Base-by-base conservation (phyloP, 2,329 filamentous ascomycete genomes). In the Cladosporium sp. region DNA sequence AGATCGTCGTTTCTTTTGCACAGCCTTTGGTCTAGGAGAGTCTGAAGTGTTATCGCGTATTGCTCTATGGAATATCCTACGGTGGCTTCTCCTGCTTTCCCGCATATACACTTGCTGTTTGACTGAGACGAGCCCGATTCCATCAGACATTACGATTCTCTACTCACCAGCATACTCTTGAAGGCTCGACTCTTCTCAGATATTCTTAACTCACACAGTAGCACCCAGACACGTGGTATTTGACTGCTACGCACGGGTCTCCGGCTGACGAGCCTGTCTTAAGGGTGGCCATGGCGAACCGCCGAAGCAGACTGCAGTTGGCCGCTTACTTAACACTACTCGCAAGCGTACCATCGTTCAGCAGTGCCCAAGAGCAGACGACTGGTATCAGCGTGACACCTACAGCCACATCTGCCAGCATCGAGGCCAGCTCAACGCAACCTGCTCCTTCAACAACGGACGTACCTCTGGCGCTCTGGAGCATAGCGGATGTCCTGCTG, bases 401-500 rank as follows among this genome's bases (percentile, higher is more conserved):
- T 24, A 57, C 61, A 15, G 12, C 51, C 12, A 57, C 34, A 28
- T 41, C 61, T 28, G 21, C 18, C 28, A 54, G 14, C 44, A 21
- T 8, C 21, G 59, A 30, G 6, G 4, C 30, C 8, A 52, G 30
- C 24, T 36, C 59, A 52, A 24, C 59, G 24, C 44, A 21, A 11
- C 21, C 59, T 3, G 30, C 11, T n/a, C 18, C 47, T 1, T 28
- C 59, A 34, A 54, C 65, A 34, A 64, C 60, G 14, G 65, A 67
- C 41, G 44, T 58, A 3, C 65, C 65, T 18, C 44, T 67, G 21
- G 36, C 51, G 4, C 59, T 70, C 10, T 68, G 66, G 62, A 62
- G 64, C 15, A 47, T 68, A 12, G 69, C 69, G n/a, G 32, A 65
- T 6, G 65, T 64, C 2, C 36, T 70, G 24, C 36, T 70, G n/a